A percentile compares a stretch with the other conserved stretches of the same genome.
Conservation (phyloP, 2,329 filamentous ascomycete species). For the Fusarium nelsonii region DNA sequence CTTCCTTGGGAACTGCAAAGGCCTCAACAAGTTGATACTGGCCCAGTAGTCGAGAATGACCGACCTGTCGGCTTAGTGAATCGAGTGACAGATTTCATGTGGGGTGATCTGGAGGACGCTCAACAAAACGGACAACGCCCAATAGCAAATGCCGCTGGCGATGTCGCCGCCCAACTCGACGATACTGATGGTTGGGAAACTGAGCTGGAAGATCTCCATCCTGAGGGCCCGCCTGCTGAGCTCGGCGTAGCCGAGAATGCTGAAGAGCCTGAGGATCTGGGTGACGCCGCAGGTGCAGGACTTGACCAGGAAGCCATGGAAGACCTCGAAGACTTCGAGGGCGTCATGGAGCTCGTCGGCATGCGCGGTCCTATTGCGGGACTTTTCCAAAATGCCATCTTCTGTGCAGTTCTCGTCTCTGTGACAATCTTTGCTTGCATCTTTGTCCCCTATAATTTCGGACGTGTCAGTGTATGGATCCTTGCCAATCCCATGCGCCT, state of each 20-base stretch:
- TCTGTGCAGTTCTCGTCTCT: conserved; percentile 90
- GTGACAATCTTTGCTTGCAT: conserved; percentile 87
- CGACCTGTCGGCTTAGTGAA: conserved; percentile 46
- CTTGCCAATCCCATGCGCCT: conserved; percentile 84
- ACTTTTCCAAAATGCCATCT: conserved; percentile 93
- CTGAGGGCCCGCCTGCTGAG: conserved; percentile 51
- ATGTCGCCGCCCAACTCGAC: conserved; percentile 53
- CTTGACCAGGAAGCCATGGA: conserved; percentile 82
- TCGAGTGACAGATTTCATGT: conserved; percentile 70
- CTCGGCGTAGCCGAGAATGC: conserved; percentile 43
- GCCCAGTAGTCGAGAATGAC: conserved; percentile 32
- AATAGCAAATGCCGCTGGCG: conserved; percentile 53
- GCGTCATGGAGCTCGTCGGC: conserved; percentile 93
- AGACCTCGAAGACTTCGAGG: conserved; percentile 94
- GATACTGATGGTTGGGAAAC: conserved; percentile 53
- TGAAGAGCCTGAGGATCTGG: conserved; percentile 62
- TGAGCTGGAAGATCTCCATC: conserved; percentile 51
- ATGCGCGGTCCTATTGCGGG: conserved; percentile 94
- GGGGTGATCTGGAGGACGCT: conserved; percentile 64
- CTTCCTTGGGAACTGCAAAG: conserved; percentile 7
- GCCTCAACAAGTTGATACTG: conserved; percentile 13
- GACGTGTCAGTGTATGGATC: conserved; percentile 84
- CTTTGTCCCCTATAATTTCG: conserved; percentile 92
- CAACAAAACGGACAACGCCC: conserved; percentile 53
- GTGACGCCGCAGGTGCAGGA: conserved; percentile 74